phyloP scores from a whole-genome alignment of 2,329 filamentous ascomycete genomes.

The Monosporascus sp. region DNA sequence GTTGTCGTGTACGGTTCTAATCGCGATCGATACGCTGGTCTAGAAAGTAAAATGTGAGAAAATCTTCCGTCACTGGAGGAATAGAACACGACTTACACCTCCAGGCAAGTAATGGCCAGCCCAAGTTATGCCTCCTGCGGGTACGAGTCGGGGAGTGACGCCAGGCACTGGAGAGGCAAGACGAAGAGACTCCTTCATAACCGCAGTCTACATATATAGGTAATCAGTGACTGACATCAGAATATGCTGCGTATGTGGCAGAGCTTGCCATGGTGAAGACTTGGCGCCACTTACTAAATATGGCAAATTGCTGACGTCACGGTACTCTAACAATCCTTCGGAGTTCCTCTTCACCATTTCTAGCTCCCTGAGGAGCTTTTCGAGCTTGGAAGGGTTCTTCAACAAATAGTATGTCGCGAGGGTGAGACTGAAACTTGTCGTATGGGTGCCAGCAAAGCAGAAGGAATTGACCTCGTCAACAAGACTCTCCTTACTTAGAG shows the following conservation, averaged over 20 bases:
- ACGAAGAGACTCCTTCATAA: constrained; percentile 6
- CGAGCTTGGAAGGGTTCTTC: constrained; percentile 5
- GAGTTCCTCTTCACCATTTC: constrained; percentile 2
- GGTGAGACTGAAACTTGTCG: constrained; percentile 6
- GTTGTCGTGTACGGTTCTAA: constrained; percentile 13
- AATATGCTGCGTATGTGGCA: too few relatives aligned
- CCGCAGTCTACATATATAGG: constrained; percentile 1
- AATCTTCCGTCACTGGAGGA: too few relatives aligned
- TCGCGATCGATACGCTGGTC: background rate
- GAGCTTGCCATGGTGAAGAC: too few relatives aligned
- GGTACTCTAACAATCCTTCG: constrained; percentile 6
- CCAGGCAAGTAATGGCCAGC: background rate
- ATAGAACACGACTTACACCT: background rate
- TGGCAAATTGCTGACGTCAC: constrained; percentile 4
- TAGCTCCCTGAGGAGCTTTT: constrained; percentile 4
- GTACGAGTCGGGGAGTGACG: constrained; percentile 6
- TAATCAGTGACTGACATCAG: too few relatives aligned
- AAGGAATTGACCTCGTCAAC: constrained; percentile 8
- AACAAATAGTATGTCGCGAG: constrained; percentile 9
- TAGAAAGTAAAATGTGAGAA: too few relatives aligned
- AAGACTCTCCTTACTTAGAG: constrained; percentile 3
- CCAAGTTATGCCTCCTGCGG: background rate
- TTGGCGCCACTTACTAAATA: constrained; percentile 4
- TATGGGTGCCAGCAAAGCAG: constrained; percentile 10
- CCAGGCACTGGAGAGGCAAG: constrained; percentile 8